Base-by-base conservation (phyloP, 2,329 filamentous ascomycete genomes). In the Fulvia fulva region DNA sequence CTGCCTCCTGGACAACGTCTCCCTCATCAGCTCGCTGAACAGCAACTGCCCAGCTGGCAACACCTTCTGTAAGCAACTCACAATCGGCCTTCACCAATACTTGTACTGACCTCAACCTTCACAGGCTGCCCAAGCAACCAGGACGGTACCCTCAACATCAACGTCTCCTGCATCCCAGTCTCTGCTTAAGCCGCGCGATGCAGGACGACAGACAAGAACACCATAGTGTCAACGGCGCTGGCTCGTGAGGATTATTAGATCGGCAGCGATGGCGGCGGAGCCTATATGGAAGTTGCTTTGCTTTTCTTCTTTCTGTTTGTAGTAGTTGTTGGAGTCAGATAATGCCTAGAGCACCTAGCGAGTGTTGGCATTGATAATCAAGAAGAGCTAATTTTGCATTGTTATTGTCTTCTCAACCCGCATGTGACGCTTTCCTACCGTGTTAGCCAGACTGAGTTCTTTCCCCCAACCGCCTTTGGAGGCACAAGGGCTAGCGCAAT, bases 11-110 rank as follows among this genome's bases (percentile, higher is more conserved):
- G 53, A 43, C 52, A 47, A 51, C 21, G 26, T 55, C 52, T 46
- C 41, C 25, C 45, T 55, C 34, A 37, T 52, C 45, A 37, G 21
- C 46, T 34, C 53, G 23, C 26, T 52, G n/a, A 47, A 50, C 41
- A 56, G 32, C 52, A 52, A 51, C 23, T 63, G 61, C 56, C 46
- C 54, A 45, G 43, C 56, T 43, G 59, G 56, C 43, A 59, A 58
- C 47, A 61, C 59, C 19, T 63, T 51, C 59, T 63, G 61, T 32
- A 32, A 32, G 28, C 28, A 32, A 32, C 28, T 59, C 58, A 51
- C 59, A 14, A 55, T 52, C 43, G 57, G 30, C 28, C 56, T 59
- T 1, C 28, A 32, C 28, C 4, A 32, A 32, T 12, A 32, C 28
- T 32, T 32, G n/a, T n/a, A 5, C 28, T 32, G 28, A 32, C 28